These are phyloP conservation scores for Ogataea corticis DNA, from an alignment of 805 yeast genomes.

Conservation along the genomic window DNA sequence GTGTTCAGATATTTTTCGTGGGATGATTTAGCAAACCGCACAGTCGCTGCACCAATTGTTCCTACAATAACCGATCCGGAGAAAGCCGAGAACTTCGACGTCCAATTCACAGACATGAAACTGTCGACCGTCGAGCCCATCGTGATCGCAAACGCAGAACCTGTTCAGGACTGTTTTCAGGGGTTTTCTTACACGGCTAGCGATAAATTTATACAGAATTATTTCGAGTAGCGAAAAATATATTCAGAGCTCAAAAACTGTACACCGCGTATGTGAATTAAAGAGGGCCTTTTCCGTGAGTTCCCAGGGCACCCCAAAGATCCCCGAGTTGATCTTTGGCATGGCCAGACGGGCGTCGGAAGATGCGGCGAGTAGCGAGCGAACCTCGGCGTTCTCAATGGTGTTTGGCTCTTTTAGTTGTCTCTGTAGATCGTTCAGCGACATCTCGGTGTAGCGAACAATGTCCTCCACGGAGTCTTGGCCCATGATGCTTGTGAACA, in stretches of 20 bases:
- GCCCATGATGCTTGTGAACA: slow-evolving; percentile 68
- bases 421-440: slow-evolving; percentile 46
- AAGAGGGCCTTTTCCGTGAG: slow-evolving; percentile 56
- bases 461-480: slow-evolving; percentile 49
- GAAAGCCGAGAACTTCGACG: slow-evolving; percentile 77
- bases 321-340: slow-evolving; percentile 82
- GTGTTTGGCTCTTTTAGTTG: slow-evolving; percentile 34
- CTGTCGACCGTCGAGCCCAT: slow-evolving; percentile 17
- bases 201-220: slow-evolving; percentile 36
- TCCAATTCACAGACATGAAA: slow-evolving; percentile 67
- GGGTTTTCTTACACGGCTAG: slow-evolving; percentile 50
- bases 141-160: slow-evolving; percentile 3
- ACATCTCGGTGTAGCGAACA: slow-evolving; percentile 47
- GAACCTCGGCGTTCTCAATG: background rate
- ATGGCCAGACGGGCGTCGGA: slow-evolving; percentile 40
- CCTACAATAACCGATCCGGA: slow-evolving; percentile 76
- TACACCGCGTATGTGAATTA: slow-evolving; percentile 35
- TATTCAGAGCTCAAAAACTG: slow-evolving; percentile 48
- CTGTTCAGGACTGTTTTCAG: slow-evolving; percentile 31
- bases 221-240: slow-evolving; percentile 12
- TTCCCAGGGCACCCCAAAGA: slow-evolving; percentile 79
- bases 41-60: slow-evolving; percentile 65
- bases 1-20: slow-evolving; percentile 76
- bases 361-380: background rate
- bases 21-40: slow-evolving; percentile 51